Evolutionary conservation across 169 alveolate genomes (phyloP).

Genomic region (Plasmodium adleri): DNA sequence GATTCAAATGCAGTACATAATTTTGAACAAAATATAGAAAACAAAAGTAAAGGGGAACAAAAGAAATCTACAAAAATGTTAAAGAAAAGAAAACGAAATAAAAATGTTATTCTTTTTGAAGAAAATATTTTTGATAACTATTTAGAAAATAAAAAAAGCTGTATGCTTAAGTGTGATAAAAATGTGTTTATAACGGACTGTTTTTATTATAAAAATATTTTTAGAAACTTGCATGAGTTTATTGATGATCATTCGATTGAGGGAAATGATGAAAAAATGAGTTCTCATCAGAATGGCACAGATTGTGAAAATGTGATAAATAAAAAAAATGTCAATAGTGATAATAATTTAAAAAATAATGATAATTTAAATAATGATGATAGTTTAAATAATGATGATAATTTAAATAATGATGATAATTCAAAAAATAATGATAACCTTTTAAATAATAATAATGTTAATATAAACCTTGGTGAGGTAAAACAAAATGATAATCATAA

Average conservation of each 20-base stretch:
- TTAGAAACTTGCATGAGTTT: slow-evolving; percentile 21
- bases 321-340: not conserved
- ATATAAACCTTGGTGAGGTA: not conserved
- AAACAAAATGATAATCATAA: too few relatives aligned
- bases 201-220: slow-evolving; percentile 29
- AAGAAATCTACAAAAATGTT: not conserved
- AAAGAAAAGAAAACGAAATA: slow-evolving; percentile 4
- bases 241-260: slow-evolving; percentile 18
- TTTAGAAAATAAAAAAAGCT: slow-evolving; percentile 31
- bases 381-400: not conserved
- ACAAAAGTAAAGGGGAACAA: not conserved
- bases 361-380: not conserved
- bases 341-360: not conserved
- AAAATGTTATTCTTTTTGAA: slow-evolving; percentile 19
- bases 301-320: not conserved
- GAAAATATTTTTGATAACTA: slow-evolving; percentile 48
- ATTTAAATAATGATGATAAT: not conserved
- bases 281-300: not conserved
- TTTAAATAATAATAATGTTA: not conserved
- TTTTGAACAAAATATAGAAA: not conserved
- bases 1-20: not conserved
- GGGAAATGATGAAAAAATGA: not conserved
- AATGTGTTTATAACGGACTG: slow-evolving; percentile 40
- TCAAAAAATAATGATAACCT: not conserved
- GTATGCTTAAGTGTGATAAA: slow-evolving; percentile 22